phyloP scores from a whole-genome alignment of 2,329 filamentous ascomycete species.

The Cordyceps javanica region DNA sequence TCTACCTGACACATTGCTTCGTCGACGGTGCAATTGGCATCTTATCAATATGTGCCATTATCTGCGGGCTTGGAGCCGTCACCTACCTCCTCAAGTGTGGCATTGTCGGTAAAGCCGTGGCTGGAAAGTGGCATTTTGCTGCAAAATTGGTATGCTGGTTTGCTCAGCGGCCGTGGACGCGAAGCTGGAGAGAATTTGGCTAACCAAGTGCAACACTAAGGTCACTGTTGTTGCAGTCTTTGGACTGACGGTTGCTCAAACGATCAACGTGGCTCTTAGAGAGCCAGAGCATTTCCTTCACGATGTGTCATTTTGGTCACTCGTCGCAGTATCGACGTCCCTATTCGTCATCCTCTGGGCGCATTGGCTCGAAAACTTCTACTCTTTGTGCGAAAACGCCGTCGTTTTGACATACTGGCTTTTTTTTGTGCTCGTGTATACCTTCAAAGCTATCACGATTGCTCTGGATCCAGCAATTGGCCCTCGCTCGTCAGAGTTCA shows the following conservation, averaged over 20 bases:
- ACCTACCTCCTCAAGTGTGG: slow-evolving; percentile 67
- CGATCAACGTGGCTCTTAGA: slow-evolving; percentile 37
- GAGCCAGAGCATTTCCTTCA: slow-evolving; percentile 60
- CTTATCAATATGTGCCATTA: slow-evolving; percentile 68
- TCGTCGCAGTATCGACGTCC: slow-evolving; percentile 59
- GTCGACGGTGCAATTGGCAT: slow-evolving; percentile 75
- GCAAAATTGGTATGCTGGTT: slow-evolving; percentile 61
- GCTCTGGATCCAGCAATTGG: slow-evolving; percentile 62
- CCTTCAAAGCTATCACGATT: slow-evolving; percentile 72
- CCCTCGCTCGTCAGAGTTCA: slow-evolving; percentile 60
- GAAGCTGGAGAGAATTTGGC: slow-evolving; percentile 10
- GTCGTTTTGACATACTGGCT: slow-evolving; percentile 83
- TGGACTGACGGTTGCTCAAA: slow-evolving; percentile 65
- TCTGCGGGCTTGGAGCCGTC: slow-evolving; percentile 67
- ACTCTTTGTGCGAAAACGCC: slow-evolving; percentile 73
- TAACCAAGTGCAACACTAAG: slow-evolving; percentile 8
- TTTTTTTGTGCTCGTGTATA: slow-evolving; percentile 65
- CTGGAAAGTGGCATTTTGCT: slow-evolving; percentile 85
- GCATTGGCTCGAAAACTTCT: slow-evolving; percentile 74
- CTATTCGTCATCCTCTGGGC: slow-evolving; percentile 63
- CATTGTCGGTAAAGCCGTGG: slow-evolving; percentile 52
- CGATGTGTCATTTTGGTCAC: slow-evolving; percentile 76
- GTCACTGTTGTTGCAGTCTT: slow-evolving; percentile 58
- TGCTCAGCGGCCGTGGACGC: slow-evolving; percentile 4
- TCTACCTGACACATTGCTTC: slow-evolving; percentile 88